Base-by-base conservation (phyloP, 2,329 filamentous ascomycete genomes). In the Cladorrhinum sp. region DNA sequence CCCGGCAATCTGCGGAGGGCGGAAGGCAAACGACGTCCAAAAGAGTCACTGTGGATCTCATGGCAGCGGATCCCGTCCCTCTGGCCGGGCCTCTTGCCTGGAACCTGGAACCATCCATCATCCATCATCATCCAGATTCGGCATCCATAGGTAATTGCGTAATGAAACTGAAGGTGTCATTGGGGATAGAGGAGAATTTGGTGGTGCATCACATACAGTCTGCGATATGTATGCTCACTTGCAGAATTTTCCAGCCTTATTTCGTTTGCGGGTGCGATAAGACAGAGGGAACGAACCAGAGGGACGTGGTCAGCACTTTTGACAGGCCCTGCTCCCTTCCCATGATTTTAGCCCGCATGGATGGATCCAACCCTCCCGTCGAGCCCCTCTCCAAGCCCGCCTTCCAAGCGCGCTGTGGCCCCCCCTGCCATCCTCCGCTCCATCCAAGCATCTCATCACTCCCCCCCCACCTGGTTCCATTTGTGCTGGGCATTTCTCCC, bases 281-380 rank as follows among this genome's bases (percentile, higher is more conserved):
- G 41, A 41, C 6, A 41, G 36, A 41, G n/a, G 16, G 13, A 51
- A 41, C 7, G 18, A 27, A 52, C 16, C 12, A 25, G 5, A 52
- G n/a, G 20, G 10, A 20, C 16, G 18, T 45, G 16, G n/a, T 23
- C 29, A 52, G 50, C 50, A 27, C 29, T 29, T 52, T 20, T 50
- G 48, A 24, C 18, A 50, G 23, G 18, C 24, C 20, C 27, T 5
- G 22, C 3, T 10, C n/a, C 50, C 38, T 13, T 50, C 50, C 32
- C 60, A 62, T 4, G n/a, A 58, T 45, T 58, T 60, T 59, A 61
- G 59, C 59, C 57, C 62, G 53, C 60, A 36, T 41, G 29, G 49
- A 53, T 52, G 41, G 49, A 54, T 36, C 32, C 62, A 63, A 55
- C 49, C 52, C 56, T 36, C 32, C 61, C 61, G 57, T 60, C 36